Base-by-base conservation (phyloP, 2,329 filamentous ascomycete species). In the Harringtonia lauricola region DNA sequence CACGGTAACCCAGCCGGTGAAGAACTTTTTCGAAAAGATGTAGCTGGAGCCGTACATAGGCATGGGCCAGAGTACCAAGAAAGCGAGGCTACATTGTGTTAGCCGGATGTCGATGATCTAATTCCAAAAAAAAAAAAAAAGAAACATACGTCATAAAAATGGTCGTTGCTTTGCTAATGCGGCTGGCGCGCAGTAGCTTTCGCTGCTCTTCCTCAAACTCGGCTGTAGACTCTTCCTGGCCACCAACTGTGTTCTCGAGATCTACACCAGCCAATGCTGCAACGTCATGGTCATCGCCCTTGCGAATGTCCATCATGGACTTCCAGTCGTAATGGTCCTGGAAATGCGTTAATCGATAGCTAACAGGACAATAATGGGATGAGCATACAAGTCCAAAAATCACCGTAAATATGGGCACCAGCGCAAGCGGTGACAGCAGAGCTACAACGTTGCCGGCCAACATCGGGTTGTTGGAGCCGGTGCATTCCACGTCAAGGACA, bases 1-100 rank as follows among this genome's bases (percentile, higher is more conserved):
- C 9, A 86, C 76, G 1, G 77, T 71, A 12, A 88, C 76, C 84
- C 84, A 90, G 37, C 84, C 84, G 0, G 83, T 86, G 63, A 90
- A 92, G 68, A 92, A 92, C 21, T 70, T 71, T 67, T 86, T 83
- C 60, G 72, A 79, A 64, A 92, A 94, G 43, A 95, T 74, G 58
- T 95, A 95, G 1, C 75, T 75, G 0, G 72, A 72, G 12, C 86
- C 88, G 57, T 92, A 95, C 78, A 95, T 80, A 1, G 88, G 88
- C 74, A 95, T 90, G 0, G 89, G 88, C 87, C 88, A 95, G 15
- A 95, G 72, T 2, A 95, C 70, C 0, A 95, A 66, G 44, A 94
- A 68, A 0, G 77, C 71, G 0, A 94, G 48, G 0, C 86, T 84
- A 65, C 42, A 17, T 7, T 7, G 2, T 15, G 9, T 17, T 18